A percentile compares a stretch with the other conserved stretches of the same genome.
phyloP scores from a whole-genome alignment of 179 eudicot species.

The Gypsophila paniculata region DNA sequence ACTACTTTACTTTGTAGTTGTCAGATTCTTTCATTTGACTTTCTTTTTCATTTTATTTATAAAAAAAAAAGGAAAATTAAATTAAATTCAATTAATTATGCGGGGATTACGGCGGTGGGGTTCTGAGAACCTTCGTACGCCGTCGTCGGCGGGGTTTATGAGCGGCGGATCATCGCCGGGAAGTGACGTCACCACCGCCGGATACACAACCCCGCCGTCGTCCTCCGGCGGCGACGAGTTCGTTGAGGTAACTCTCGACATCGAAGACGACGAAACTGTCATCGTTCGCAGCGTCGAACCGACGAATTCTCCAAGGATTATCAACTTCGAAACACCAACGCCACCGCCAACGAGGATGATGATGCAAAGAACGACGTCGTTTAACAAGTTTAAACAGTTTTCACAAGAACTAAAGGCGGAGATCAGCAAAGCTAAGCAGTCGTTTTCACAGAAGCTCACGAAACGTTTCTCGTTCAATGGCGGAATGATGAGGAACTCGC shows the following conservation, averaged over 20 bases:
- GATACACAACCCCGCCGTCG: conserved; percentile 1
- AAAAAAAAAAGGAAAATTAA: no score
- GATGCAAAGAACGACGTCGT: conserved; percentile 47
- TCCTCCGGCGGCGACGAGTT: conserved; percentile 43
- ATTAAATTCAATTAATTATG: conserved; percentile 28
- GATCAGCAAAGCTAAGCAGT: conserved; percentile 51
- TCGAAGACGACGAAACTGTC: conserved; percentile 73
- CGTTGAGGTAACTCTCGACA: conserved; percentile 81
- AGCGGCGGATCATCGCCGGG: conserved; percentile 54
- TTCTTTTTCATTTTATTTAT: neutral
- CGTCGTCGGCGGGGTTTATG: conserved; percentile 19
- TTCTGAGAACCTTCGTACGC: conserved; percentile 36
- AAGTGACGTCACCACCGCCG: conserved; percentile 26
- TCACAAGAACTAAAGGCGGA: conserved; percentile 78
- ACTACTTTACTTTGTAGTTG: neutral
- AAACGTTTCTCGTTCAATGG: conserved; percentile 62
- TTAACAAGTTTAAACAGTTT: conserved; percentile 47
- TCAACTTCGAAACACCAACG: conserved; percentile 11
- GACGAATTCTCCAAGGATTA: conserved; percentile 27
- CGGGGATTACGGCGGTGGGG: conserved; percentile 59
- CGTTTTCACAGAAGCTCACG: conserved; percentile 58
- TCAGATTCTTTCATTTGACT: neutral
- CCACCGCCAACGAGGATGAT: conserved; percentile 29
- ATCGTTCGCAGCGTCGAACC: conserved; percentile 77
- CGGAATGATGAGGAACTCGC: conserved; percentile 36